Conservation (phyloP, 1,284 basidiomycete genomes). For the Prillingera fragicola region DNA sequence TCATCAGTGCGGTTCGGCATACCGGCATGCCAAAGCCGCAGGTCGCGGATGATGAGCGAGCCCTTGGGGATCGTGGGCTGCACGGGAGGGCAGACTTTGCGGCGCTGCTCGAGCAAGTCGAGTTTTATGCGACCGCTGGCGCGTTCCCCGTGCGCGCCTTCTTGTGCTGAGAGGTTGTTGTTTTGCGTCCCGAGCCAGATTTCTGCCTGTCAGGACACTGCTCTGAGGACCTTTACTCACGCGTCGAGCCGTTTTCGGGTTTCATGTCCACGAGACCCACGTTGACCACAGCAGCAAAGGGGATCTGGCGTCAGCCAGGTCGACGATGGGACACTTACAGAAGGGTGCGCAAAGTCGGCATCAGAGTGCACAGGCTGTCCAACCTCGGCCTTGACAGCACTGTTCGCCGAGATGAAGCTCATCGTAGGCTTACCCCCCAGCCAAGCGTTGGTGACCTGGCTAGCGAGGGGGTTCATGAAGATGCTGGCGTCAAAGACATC, state of each 20-base stretch:
- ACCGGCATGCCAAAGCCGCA: slow-evolving; percentile 6
- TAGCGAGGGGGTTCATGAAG: slow-evolving; percentile 8
- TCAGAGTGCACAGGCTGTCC: slow-evolving; percentile 14
- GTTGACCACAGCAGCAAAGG: slow-evolving; percentile 6
- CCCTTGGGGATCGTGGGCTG: slow-evolving; percentile 2
- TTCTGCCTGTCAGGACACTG: neutral
- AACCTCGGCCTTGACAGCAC: slow-evolving; percentile 6
- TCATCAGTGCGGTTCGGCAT: slow-evolving; percentile 5
- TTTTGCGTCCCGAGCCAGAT: slow-evolving; percentile 5
- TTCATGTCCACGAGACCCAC: slow-evolving; percentile 9
- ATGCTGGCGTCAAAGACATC: slow-evolving; percentile 2
- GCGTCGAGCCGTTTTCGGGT: slow-evolving; percentile 5
- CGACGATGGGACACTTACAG: neutral
- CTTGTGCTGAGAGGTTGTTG: neutral
- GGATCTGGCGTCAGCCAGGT: neutral
- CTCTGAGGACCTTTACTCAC: neutral
- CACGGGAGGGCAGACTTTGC: neutral
- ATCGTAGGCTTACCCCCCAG: slow-evolving; percentile 7
- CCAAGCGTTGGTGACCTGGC: slow-evolving; percentile 8
- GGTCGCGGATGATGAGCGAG: slow-evolving; percentile 5
- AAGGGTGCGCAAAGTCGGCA: slow-evolving; percentile 10
- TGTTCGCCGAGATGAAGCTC: slow-evolving; percentile 9
- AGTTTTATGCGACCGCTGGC: slow-evolving; percentile 1
- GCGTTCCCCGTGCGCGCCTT: slow-evolving; percentile 4
- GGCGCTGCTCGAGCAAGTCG: neutral